Evolutionary conservation across 805 yeast genomes (phyloP).

Genomic region (Groenewaldozyma salmanticensis): DNA sequence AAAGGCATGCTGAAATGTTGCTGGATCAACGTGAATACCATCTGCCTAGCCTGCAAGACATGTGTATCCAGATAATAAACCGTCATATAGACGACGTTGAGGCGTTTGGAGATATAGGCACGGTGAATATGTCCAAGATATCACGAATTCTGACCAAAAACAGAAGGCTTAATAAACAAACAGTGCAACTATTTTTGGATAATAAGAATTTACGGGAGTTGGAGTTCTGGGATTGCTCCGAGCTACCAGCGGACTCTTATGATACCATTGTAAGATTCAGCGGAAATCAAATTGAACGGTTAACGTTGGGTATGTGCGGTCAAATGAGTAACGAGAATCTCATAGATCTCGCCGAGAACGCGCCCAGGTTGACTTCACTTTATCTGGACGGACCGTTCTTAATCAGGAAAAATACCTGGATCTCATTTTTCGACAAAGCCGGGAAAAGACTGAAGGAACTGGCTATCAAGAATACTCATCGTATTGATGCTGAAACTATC

Average conservation of each 20-base stretch:
- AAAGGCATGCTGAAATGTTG: constrained; percentile 74
- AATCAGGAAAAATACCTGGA: constrained; percentile 71
- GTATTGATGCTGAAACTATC: constrained; percentile 62
- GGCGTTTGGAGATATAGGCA: constrained; percentile 79
- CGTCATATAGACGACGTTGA: constrained; percentile 65
- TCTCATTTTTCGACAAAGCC: constrained; percentile 49
- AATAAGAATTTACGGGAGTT: constrained; percentile 41
- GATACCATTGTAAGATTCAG: constrained; percentile 67
- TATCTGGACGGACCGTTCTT: constrained; percentile 86
- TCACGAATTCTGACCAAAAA: constrained; percentile 72
- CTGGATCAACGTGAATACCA: constrained; percentile 57
- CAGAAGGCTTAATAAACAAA: constrained; percentile 63
- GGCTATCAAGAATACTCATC: constrained; percentile 70
- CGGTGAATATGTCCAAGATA: constrained; percentile 57
- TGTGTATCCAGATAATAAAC: constrained; percentile 63
- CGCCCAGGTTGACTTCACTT: constrained; percentile 44
- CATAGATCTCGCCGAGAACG: constrained; percentile 48
- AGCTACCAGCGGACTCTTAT: constrained; percentile 54
- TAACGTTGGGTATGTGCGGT: constrained; percentile 87
- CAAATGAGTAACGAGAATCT: constrained; percentile 73
- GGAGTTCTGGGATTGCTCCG: constrained; percentile 91
- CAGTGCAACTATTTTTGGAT: constrained; percentile 64
- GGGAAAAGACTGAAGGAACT: constrained; percentile 42
- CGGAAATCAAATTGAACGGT: constrained; percentile 48
- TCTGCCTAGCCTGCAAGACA: constrained; percentile 63